These are phyloP conservation scores for Boletus vinaceobasis DNA, from an alignment of 768 basidiomycete species.

Conservation along the genomic window DNA sequence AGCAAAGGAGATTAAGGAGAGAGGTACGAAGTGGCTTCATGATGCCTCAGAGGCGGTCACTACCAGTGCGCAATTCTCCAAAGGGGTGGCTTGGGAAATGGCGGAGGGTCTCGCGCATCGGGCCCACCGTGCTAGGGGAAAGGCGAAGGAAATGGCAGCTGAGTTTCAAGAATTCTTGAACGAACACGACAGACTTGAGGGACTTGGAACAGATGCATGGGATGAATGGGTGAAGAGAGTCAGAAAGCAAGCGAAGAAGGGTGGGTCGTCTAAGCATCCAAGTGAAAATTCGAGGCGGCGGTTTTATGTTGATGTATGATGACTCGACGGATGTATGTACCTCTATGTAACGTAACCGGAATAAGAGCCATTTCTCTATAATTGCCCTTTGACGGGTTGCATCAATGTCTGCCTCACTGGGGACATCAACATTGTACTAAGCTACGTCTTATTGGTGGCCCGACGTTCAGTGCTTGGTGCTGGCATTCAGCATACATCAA, in stretches of 20 bases:
- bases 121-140: slow-evolving; percentile 43
- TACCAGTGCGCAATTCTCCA: slow-evolving; percentile 41
- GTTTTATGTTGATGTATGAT: slow-evolving; percentile 11
- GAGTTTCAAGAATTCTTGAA: slow-evolving; percentile 26
- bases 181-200: slow-evolving; percentile 21
- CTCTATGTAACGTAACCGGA: slow-evolving; percentile 14
- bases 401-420: neutral
- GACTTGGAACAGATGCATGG: slow-evolving; percentile 15
- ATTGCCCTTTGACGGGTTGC: neutral
- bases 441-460: neutral
- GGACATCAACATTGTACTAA: neutral
- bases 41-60: slow-evolving; percentile 42
- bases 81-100: slow-evolving; percentile 40
- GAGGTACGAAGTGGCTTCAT: slow-evolving; percentile 44
- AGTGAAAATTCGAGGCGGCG: slow-evolving; percentile 8
- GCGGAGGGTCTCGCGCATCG: slow-evolving; percentile 35
- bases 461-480: neutral
- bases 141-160: slow-evolving; percentile 43
- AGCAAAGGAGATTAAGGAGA: slow-evolving; percentile 51
- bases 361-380: slow-evolving; percentile 6
- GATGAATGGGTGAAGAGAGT: slow-evolving; percentile 15
- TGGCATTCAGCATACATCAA: neutral
- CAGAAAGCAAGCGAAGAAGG: slow-evolving; percentile 5
- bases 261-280: slow-evolving; percentile 12
- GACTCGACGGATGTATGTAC: slow-evolving; percentile 17